Evolutionary conservation across 352 stramenopile genomes (phyloP), one percentile per base, ranked within the genome.

Genomic region (Phytophthora hybrid): DNA sequence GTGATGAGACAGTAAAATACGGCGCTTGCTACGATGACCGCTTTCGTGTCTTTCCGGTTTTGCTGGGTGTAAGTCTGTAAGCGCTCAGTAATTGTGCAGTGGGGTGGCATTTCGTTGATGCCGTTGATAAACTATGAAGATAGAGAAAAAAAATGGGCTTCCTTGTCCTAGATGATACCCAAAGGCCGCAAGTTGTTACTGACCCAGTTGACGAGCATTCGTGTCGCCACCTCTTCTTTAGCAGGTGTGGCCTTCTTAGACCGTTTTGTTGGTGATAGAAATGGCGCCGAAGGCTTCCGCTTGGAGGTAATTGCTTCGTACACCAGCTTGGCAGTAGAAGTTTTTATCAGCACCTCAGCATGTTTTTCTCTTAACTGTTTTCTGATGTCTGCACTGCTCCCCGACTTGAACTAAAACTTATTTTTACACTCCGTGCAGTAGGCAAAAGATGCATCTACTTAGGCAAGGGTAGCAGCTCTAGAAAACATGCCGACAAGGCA

Each of bases 101-200:
- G 47, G 1, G 65, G 62, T 14, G 56, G 32, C 9, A 66, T 9
- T 37, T 72, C 56, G 18, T 66, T 66, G 6, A 72, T 65, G n/a
- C 65, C 65, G 19, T 51, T 72, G 5, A 72, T 66, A 8, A 32
- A 14, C 34, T 14, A 63, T 63, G 18, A 52, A 63, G 1, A 46
- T 58, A 3, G 18, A 26, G 23, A n/a, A 9, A 70, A 70, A 70
- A 59, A 59, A 0, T 46, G 4, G 59, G 63, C 14, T 63, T 41
- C 23, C 18, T 59, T 59, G 18, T 70, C 63, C 41, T 63, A 44
- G 7, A 10, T 47, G 46, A 70, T 63, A 6, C 44, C 34, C 5
- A 59, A 37, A 9, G 63, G 63, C 0, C 54, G 54, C 6, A 64
- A 5, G 5, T 31, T 54, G 13, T 58, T 70, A 29, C 8, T 26